Base-by-base conservation (phyloP, 2,329 filamentous ascomycete species). In the Rhynchosporium agropyri region DNA sequence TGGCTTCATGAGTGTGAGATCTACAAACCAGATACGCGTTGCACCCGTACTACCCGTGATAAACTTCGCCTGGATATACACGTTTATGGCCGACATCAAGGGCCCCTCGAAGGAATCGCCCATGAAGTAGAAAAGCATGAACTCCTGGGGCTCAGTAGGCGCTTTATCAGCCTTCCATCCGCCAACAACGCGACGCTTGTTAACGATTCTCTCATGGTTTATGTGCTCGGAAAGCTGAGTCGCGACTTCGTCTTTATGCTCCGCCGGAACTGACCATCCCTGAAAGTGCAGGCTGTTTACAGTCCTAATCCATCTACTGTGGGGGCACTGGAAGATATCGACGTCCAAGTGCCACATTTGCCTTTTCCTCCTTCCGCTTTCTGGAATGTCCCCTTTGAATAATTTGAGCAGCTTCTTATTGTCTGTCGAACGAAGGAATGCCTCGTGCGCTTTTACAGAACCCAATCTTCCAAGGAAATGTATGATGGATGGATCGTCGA, bases 401-500 rank as follows among this genome's bases (percentile, higher is more conserved):
- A 68, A 64, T 9, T 69, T 66, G 2, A 82, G 67, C 2, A 79
- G 13, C 1, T 69, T 69, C 65, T 79, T 76, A 61, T 83, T 82
- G 0, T 73, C 73, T 12, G 69, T 49, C 0, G 78, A 76, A 0
- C 77, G 75, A 4, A 82, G 76, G 72, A 79, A 82, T 1, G 75
- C 70, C 1, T 76, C 69, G 61, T 83, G 80, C 58, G 76, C 73
- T 1, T 70, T 71, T 3, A 79, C 68, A 3, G 77, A 80, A 1
- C 75, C 71, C 80, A 80, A 82, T 63, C 75, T 76, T 8, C 79
- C 80, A 7, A 82, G 56, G 12, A 82, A 74, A 68, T 80, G 82
- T 26, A 79, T 68, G 10, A 71, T 69, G 0, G 71, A 67, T 0
- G 77, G 76, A 63, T 82, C 77, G 60, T 82, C 77, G n/a, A 77